These are phyloP conservation scores for Torulaspora delbrueckii DNA, from an alignment of 805 yeast genomes.

Conservation along the genomic window DNA sequence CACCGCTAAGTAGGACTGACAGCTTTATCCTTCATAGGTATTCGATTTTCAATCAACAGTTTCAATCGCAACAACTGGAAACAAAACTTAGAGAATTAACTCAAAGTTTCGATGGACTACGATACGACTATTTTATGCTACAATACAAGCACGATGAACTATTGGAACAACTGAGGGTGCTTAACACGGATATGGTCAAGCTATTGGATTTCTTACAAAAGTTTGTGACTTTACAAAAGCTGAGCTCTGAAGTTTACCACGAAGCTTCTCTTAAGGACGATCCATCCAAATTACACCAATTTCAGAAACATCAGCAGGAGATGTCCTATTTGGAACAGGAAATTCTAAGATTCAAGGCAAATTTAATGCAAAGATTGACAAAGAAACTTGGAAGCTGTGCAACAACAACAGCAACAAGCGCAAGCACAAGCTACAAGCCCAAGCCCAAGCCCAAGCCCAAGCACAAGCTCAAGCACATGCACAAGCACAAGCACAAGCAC, in stretches of 20 bases:
- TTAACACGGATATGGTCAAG: constrained; percentile 50
- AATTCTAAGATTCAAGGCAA: constrained; percentile 9
- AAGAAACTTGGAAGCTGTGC: constrained; percentile 6
- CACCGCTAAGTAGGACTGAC: constrained; percentile 9
- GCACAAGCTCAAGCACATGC: too few species aligned
- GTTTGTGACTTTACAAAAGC: constrained; percentile 12
- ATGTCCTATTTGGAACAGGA: constrained; percentile 12
- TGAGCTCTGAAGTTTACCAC: constrained; percentile 2
- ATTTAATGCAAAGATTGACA: constrained; percentile 8
- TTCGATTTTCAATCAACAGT: constrained; percentile 9
- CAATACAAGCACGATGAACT: constrained; percentile 46
- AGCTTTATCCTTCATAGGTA: constrained; percentile 9
- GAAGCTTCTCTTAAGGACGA: neutral
- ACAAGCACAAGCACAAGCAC: too few species aligned
- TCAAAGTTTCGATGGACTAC: constrained; percentile 36
- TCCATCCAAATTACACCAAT: neutral
- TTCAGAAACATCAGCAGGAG: constrained; percentile 12
- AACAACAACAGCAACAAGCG: constrained; percentile 13
- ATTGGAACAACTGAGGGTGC: constrained; percentile 43
- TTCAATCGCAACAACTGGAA: constrained; percentile 11
- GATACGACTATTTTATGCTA: constrained; percentile 41
- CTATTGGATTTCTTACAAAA: constrained; percentile 45
- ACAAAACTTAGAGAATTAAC: constrained; percentile 36
- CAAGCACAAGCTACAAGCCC: neutral
- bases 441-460: too few species aligned